phyloP scores from a whole-genome alignment of 441 rosid species.

The Euphorbia celastroides region DNA sequence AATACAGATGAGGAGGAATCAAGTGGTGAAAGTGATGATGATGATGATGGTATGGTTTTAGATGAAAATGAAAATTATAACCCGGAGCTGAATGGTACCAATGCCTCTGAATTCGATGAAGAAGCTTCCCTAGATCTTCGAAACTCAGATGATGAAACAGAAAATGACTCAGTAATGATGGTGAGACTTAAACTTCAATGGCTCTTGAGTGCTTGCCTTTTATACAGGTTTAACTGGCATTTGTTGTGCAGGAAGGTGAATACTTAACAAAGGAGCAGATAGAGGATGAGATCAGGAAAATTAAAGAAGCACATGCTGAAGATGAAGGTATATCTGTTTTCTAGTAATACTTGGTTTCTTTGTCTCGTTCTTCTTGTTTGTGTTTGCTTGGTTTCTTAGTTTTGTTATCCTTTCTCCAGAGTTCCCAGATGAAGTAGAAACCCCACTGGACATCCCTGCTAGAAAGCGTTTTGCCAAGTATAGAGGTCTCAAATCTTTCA shows the following conservation, averaged over 20 bases:
- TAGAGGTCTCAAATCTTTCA: constrained; percentile 92
- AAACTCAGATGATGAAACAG: constrained; percentile 75
- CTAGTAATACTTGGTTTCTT: neutral
- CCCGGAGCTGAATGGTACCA: constrained; percentile 30
- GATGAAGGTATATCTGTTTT: constrained; percentile 58
- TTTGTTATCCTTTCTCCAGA: constrained; percentile 45
- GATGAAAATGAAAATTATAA: constrained; percentile 49
- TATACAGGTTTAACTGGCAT: neutral
- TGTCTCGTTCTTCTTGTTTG: neutral
- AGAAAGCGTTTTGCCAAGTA: constrained; percentile 87
- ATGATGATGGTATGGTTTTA: constrained; percentile 74
- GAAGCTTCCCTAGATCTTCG: constrained; percentile 49
- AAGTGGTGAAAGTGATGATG: constrained; percentile 43
- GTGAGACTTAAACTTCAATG: constrained; percentile 27
- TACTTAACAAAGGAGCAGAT: constrained; percentile 76
- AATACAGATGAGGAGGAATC: constrained; percentile 63
- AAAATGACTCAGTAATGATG: constrained; percentile 78
- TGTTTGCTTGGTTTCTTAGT: neutral
- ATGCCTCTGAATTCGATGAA: constrained; percentile 49
- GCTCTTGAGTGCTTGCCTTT: neutral
- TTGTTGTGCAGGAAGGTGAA: constrained; percentile 67
- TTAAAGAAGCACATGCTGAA: constrained; percentile 87
- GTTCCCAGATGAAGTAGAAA: constrained; percentile 94
- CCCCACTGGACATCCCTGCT: constrained; percentile 83
- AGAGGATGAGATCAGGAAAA: constrained; percentile 69